Base-by-base conservation (phyloP, 2,329 filamentous ascomycete genomes). In the Biscogniauxia marginata region DNA sequence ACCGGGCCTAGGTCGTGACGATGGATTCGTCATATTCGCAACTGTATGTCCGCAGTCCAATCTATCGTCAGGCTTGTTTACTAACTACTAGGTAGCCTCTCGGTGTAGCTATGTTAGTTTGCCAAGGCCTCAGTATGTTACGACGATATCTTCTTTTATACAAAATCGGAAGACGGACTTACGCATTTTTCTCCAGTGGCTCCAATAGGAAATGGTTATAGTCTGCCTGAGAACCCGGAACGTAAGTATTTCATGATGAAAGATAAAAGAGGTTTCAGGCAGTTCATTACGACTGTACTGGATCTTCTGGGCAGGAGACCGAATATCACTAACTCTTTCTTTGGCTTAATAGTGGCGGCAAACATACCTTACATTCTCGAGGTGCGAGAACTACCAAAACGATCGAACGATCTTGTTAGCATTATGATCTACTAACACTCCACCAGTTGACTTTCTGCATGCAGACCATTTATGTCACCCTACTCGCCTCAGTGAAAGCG, bases 1-100 rank as follows among this genome's bases (percentile, higher is more conserved):
- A 1, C 69, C 71, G 6, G 71, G 71, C 0, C 55, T 73, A 9
- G 70, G 71, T 21, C 69, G 63, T 65, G 71, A 73, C 53, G 71
- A 73, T 61, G 57, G 48, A 4, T 57, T 72, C 8, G 65, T 73
- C 21, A 57, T 73, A 13, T 48, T 70, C 8, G 62, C 68, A 3
- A 69, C 57, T 16, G 59, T 62, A 50, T 13, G 58, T 57, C 20
- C 16, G 44, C 1, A 48, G 20, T 16, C 8, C 13, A 49, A 34
- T 44, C 7, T 25, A 11, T 21, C 16, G 20, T 19, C 19, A n/a
- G 11, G 7, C 18, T n/a, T 13, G 30, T 11, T 45, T 51, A 39
- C 48, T 57, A 49, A 58, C 22, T 7, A 20, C 16, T 52, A 19
- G 39, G 24, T 34, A 61, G 60, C 60, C 60, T 49, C 30, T 63